phyloP scores from a whole-genome alignment of 2,329 filamentous ascomycete genomes.

The Juglanconis oblonga region DNA sequence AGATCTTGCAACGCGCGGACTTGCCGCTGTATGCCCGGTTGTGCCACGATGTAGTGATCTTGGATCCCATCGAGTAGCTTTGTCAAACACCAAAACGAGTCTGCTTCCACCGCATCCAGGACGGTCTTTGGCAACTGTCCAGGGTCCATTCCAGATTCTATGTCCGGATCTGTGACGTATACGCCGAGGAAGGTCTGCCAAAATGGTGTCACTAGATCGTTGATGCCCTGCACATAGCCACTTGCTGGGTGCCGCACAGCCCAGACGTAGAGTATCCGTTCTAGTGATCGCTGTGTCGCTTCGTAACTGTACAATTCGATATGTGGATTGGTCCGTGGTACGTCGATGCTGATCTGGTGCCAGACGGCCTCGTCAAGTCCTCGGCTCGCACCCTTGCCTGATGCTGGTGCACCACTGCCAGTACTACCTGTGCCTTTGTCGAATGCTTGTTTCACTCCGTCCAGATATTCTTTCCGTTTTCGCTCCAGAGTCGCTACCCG shows the following conservation, averaged over 20 bases:
- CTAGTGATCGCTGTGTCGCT: constrained; percentile 88
- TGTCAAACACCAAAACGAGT: constrained; percentile 97
- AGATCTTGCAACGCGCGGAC: constrained; percentile 86
- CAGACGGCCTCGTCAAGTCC: constrained; percentile 96
- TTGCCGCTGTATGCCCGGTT: constrained; percentile 94
- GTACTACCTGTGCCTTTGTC: constrained; percentile 56
- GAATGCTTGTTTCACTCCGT: constrained; percentile 76
- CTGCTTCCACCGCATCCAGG: constrained; percentile 92
- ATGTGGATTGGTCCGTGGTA: constrained; percentile 93
- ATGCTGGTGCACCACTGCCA: constrained; percentile 16
- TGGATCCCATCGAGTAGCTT: constrained; percentile 98
- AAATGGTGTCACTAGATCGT: constrained; percentile 95
- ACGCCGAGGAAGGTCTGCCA: constrained; percentile 95
- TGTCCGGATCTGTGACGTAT: constrained; percentile 91
- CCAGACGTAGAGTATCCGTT: constrained; percentile 96
- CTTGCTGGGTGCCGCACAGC: constrained; percentile 95
- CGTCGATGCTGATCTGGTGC: constrained; percentile 99
- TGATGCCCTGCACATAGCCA: constrained; percentile 98
- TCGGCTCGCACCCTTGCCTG: constrained; percentile 29
- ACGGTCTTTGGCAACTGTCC: constrained; percentile 88
- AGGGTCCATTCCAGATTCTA: constrained; percentile 94
- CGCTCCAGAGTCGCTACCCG: constrained; percentile 86
- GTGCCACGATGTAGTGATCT: constrained; percentile 97
- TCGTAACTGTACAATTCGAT: constrained; percentile 94
- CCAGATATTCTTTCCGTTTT: constrained; percentile 94